Conservation (phyloP, 2,329 filamentous ascomycete genomes). For the Teratosphaeria destructans region DNA sequence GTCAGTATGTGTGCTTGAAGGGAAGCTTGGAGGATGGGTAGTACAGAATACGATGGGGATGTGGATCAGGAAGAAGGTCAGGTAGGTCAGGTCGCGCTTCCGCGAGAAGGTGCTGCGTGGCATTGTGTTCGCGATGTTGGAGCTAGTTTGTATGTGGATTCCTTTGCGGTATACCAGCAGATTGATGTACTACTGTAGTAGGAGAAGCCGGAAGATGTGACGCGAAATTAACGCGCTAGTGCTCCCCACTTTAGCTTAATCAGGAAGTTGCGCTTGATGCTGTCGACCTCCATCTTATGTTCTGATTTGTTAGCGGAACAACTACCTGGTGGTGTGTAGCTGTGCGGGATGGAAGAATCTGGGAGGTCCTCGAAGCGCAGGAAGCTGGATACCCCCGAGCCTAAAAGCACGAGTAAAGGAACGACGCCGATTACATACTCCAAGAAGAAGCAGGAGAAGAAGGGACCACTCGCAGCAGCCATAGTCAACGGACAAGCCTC, state of each 20-base stretch:
- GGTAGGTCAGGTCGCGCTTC: conserved; percentile 39
- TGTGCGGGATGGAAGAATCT: conserved; percentile 14
- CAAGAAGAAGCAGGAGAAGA: conserved; percentile 5
- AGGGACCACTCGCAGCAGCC: background rate
- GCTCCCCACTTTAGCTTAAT: background rate
- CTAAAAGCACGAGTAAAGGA: background rate
- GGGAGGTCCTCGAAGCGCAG: conserved; percentile 20
- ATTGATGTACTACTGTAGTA: background rate
- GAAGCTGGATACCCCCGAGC: conserved; percentile 15
- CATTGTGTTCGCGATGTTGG: conserved; percentile 3
- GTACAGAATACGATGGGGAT: conserved; percentile 52
- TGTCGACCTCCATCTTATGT: background rate
- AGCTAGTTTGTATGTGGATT: background rate
- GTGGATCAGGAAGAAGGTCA: conserved; percentile 53
- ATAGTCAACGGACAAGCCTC: conserved; percentile 1
- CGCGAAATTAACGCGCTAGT: background rate
- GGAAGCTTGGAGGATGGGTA: conserved; percentile 8
- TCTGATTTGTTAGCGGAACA: background rate
- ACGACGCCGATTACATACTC: conserved; percentile 1
- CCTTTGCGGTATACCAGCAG: background rate
- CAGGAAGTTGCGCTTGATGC: background rate
- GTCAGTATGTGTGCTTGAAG: background rate
- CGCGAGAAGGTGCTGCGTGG: conserved; percentile 18
- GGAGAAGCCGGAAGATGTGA: background rate
- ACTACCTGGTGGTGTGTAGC: background rate